These are phyloP conservation scores for Colletotrichum theobromicola DNA, from an alignment of 2,329 filamentous ascomycete genomes.

Conservation along the genomic window DNA sequence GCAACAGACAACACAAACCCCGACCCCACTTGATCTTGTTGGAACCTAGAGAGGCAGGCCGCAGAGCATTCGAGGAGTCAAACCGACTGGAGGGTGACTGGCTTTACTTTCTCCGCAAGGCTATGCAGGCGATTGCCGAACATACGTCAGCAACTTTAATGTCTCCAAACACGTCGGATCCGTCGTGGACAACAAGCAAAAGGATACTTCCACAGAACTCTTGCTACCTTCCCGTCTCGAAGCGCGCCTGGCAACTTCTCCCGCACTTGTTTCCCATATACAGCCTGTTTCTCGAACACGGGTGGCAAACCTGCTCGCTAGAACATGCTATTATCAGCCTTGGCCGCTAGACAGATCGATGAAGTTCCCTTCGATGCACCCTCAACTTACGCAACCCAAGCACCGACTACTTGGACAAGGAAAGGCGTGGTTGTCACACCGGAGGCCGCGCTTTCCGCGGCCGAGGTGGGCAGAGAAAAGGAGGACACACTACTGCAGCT, in stretches of 20 bases:
- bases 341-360: background rate
- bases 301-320: background rate
- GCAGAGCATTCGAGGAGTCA: background rate
- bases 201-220: background rate
- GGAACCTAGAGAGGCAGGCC: background rate
- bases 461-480: background rate
- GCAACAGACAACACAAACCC: fast-evolving
- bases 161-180: background rate
- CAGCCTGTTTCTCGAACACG: background rate
- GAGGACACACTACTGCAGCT: background rate
- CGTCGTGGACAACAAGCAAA: background rate
- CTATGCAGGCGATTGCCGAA: background rate
- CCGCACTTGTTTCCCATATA: background rate
- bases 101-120: background rate
- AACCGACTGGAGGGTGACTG: background rate
- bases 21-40: background rate
- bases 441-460: background rate
- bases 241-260: background rate
- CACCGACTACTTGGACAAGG: background rate
- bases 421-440: background rate
- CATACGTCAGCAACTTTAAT: background rate
- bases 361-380: background rate
- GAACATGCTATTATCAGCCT: background rate
- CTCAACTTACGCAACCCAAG: background rate
- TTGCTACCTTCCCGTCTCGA: background rate